These are phyloP conservation scores for Claviceps paspali DNA, from an alignment of 2,329 filamentous ascomycete species.

Conservation along the genomic window DNA sequence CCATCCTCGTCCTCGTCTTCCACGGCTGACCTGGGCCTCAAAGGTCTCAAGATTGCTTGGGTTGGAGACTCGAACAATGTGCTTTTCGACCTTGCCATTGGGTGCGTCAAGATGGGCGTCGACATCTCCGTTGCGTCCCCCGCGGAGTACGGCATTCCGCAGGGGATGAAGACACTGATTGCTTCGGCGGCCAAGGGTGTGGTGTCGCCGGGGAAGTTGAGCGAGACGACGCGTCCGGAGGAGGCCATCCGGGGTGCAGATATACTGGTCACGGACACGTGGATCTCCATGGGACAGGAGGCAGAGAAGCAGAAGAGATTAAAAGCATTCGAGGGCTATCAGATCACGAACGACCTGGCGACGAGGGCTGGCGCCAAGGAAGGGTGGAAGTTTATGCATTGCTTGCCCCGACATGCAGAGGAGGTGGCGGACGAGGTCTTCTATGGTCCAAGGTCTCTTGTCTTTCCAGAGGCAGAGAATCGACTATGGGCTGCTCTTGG, in stretches of 20 bases:
- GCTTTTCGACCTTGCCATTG: conserved; percentile 82
- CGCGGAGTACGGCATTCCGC: conserved; percentile 66
- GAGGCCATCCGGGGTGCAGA: conserved; percentile 77
- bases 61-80: conserved; percentile 96
- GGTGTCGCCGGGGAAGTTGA: conserved; percentile 46
- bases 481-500: conserved; percentile 77
- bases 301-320: conserved; percentile 63
- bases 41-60: conserved; percentile 87
- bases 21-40: conserved; percentile 44
- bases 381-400: conserved; percentile 98
- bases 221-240: conserved; percentile 65
- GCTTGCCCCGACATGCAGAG: conserved; percentile 77
- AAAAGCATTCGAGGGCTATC: conserved; percentile 72
- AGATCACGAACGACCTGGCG: conserved; percentile 77
- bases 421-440: conserved; percentile 94
- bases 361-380: conserved; percentile 72
- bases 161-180: conserved; percentile 60
- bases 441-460: conserved; percentile 69
- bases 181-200: conserved; percentile 42
- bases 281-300: conserved; percentile 98
- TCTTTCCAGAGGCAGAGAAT: conserved; percentile 92
- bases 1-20: conserved; percentile 28
- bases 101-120: conserved; percentile 72
- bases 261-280: conserved; percentile 89
- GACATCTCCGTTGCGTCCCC: conserved; percentile 80